These are phyloP conservation scores for Solanum dulcamara DNA, from an alignment of 257 asterid genomes.

Conservation along the genomic window DNA sequence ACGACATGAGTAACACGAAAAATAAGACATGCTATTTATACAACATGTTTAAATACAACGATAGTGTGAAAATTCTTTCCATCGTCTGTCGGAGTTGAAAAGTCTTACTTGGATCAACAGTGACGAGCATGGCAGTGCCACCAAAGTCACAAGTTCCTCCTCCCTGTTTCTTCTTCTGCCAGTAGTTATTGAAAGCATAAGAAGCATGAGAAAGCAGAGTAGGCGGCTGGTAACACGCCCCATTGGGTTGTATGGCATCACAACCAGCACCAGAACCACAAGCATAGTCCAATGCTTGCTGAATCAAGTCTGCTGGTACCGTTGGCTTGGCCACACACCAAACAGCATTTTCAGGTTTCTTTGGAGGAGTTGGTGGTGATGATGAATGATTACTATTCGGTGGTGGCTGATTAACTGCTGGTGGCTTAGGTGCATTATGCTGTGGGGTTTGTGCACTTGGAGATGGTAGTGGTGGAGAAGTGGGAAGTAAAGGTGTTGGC, in stretches of 20 bases:
- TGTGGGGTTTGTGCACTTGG: not conserved
- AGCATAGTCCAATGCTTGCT: constrained; percentile 18
- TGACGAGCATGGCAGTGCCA: constrained; percentile 1
- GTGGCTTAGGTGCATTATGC: constrained; percentile 1
- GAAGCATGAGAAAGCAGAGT: constrained; percentile 7
- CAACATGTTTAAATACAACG: not conserved
- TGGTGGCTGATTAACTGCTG: not conserved
- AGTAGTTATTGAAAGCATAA: constrained; percentile 13
- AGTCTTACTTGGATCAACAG: constrained; percentile 5
- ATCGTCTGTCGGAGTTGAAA: not conserved
- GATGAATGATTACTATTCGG: not conserved
- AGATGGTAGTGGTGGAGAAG: not conserved
- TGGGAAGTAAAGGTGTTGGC: not conserved
- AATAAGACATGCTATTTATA: not conserved
- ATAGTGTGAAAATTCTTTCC: not conserved
- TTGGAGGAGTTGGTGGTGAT: not conserved
- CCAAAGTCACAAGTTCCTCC: constrained; percentile 13
- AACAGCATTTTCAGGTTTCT: not conserved
- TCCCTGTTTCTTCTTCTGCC: constrained; percentile 3
- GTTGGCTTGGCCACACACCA: constrained; percentile 16
- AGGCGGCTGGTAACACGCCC: constrained; percentile 10
- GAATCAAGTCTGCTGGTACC: constrained; percentile 1
- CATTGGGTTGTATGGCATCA: constrained; percentile 9
- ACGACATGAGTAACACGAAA: not conserved
- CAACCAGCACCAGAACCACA: constrained; percentile 25